Base-by-base conservation (phyloP, 192 early-diverging fungal genomes). In the Allomyces javanicus region DNA sequence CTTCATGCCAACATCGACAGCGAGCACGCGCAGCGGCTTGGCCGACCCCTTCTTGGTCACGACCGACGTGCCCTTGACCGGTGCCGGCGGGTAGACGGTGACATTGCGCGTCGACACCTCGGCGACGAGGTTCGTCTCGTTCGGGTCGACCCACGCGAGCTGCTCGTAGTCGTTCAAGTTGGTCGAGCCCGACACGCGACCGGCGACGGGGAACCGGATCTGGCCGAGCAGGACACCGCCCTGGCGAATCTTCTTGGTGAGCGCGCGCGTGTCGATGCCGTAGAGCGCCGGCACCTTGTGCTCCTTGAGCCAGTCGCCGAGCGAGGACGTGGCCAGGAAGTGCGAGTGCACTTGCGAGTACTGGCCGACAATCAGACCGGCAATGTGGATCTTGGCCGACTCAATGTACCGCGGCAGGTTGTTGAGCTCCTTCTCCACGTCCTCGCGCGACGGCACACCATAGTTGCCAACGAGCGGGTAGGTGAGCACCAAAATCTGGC, bases 1-100 rank as follows among this genome's bases (percentile, higher is more conserved):
- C 77, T 99, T 99, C 90, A 99, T 94, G 66, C 96, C 96, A 9
- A 99, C 89, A 72, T 99, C 94, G 17, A 99, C 83, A n/a, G 89
- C 89, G 27, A 99, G 67, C 65, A 99, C 82, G 40, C 89, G 87
- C 63, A 96, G 73, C 5, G 87, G 78, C 71, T 87, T 88, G 22
- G 86, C 88, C 76, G 12, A 58, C 63, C 17, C 81, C 44, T 4
- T 58, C 17, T n/a, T 14, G 17, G 69, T 67, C 25, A 73, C 67
- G 40, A 75, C 78, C 63, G 78, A 77, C 64, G 74, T 43, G 50
- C 80, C 77, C n/a, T 77, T 84, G 26, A 69, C 71, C 21, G 83
- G 75, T 61, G 76, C 74, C n/a, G 91, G 88, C 1, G 68, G 67
- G 72, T 97, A 99, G 23, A 87, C 66, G 67, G 80, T 85, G 63